Conservation (phyloP, 2,329 filamentous ascomycete genomes). For the Paecilomyces variotii region DNA sequence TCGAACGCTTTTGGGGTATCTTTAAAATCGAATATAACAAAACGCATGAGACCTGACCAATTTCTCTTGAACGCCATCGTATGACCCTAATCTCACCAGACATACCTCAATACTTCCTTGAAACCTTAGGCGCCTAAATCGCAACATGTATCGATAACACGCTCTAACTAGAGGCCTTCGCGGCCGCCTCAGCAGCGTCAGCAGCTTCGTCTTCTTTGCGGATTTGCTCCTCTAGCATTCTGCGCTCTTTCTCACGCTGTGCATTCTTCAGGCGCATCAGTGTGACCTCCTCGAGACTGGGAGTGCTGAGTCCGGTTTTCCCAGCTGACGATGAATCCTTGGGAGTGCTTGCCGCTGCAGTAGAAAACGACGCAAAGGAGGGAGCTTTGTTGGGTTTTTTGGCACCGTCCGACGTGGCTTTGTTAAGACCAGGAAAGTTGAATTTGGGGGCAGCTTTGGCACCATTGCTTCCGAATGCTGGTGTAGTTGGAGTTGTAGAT, state of each 20-base stretch:
- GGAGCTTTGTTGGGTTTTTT: slow-evolving; percentile 26
- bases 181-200: slow-evolving; percentile 17
- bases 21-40: not conserved
- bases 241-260: slow-evolving; percentile 46
- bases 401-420: slow-evolving; percentile 2
- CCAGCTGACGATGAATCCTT: slow-evolving; percentile 16
- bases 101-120: not conserved
- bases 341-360: slow-evolving; percentile 20
- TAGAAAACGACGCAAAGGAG: slow-evolving; percentile 35
- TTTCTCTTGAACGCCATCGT: not conserved
- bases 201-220: slow-evolving; percentile 41
- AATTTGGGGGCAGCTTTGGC: slow-evolving; percentile 16
- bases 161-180: not conserved
- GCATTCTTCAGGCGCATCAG: slow-evolving; percentile 52
- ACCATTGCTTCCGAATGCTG: slow-evolving; percentile 7
- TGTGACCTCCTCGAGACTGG: slow-evolving; percentile 41
- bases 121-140: not conserved
- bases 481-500: slow-evolving; percentile 6
- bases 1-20: not conserved
- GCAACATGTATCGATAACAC: not conserved
- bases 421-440: slow-evolving; percentile 27
- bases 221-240: slow-evolving; percentile 46
- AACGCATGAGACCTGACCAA: not conserved
- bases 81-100: not conserved
- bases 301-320: slow-evolving; percentile 20